Conservation (phyloP, 345 rosid genomes). For the Schrenkiella parvula region DNA sequence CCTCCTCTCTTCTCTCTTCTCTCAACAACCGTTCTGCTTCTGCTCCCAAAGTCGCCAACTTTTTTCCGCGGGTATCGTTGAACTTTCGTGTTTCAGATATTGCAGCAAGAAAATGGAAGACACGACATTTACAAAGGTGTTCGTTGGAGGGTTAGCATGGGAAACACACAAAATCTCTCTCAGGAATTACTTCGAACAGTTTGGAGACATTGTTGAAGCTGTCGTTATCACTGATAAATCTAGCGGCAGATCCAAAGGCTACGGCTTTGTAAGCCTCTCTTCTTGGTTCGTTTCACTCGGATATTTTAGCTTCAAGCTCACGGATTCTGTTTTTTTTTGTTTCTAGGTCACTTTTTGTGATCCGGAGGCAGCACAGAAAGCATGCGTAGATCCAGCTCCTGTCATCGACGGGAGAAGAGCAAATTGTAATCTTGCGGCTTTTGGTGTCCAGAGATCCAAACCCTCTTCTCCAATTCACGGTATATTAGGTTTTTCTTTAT, state of each 20-base stretch:
- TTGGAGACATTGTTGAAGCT: slow-evolving; percentile 97
- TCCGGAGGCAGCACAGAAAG: slow-evolving; percentile 90
- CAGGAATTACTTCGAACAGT: slow-evolving; percentile 92
- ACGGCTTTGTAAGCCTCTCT: slow-evolving; percentile 76
- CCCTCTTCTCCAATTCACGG: slow-evolving; percentile 93
- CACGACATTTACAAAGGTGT: slow-evolving; percentile 90
- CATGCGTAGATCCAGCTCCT: slow-evolving; percentile 91
- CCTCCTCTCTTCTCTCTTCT: slow-evolving; percentile 34
- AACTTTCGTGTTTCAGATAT: background rate
- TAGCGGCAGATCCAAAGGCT: slow-evolving; percentile 98
- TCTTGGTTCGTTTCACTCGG: background rate
- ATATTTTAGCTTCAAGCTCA: background rate
- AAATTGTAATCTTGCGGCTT: slow-evolving; percentile 89
- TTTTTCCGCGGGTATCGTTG: slow-evolving; percentile 13
- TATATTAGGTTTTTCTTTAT: slow-evolving; percentile 13
- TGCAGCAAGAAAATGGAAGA: slow-evolving; percentile 32
- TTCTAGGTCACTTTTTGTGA: slow-evolving; percentile 85
- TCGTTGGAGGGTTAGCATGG: slow-evolving; percentile 99
- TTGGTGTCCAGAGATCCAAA: slow-evolving; percentile 96
- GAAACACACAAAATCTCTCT: slow-evolving; percentile 93
- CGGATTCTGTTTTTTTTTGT: background rate
- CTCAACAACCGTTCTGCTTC: slow-evolving; percentile 37
- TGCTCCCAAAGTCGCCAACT: slow-evolving; percentile 17
- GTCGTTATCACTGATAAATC: slow-evolving; percentile 97
- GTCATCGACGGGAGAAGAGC: slow-evolving; percentile 98